These are phyloP conservation scores for Obba rivulosa DNA, from an alignment of 768 basidiomycete genomes.

Conservation along the genomic window DNA sequence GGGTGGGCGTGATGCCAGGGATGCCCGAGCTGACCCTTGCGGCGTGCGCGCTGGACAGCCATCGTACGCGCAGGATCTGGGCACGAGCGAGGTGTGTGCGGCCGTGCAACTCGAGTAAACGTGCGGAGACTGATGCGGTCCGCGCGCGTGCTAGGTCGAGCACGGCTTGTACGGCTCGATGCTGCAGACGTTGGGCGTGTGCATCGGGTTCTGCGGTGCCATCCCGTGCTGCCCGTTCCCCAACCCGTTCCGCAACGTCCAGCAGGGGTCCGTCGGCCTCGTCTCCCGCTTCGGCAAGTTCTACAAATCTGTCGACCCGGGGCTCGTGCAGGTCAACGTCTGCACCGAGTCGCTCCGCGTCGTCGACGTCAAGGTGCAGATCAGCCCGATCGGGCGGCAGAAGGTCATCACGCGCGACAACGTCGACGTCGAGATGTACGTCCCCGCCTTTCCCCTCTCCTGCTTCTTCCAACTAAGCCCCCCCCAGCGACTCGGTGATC, in stretches of 20 bases:
- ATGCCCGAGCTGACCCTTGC: background rate
- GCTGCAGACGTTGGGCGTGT: slow-evolving; percentile 62
- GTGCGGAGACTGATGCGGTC: background rate
- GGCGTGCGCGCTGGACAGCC: slow-evolving; percentile 55
- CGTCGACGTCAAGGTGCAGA: slow-evolving; percentile 96
- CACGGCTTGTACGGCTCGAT: slow-evolving; percentile 86
- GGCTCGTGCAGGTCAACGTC: slow-evolving; percentile 88
- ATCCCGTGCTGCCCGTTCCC: slow-evolving; percentile 81
- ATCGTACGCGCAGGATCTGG: slow-evolving; percentile 88
- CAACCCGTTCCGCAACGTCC: slow-evolving; percentile 81
- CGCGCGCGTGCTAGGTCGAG: slow-evolving; percentile 42
- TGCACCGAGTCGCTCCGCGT: slow-evolving; percentile 84
- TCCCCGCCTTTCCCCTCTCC: slow-evolving; percentile 8
- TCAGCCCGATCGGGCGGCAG: slow-evolving; percentile 81
- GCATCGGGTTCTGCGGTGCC: slow-evolving; percentile 67
- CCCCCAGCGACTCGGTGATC: slow-evolving; percentile 78
- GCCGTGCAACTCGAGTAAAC: background rate
- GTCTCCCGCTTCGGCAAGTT: slow-evolving; percentile 93
- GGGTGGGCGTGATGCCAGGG: slow-evolving; percentile 13
- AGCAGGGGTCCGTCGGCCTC: slow-evolving; percentile 89
- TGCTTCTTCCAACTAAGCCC: slow-evolving; percentile 8
- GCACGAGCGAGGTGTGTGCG: slow-evolving; percentile 47
- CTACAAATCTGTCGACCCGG: slow-evolving; percentile 94
- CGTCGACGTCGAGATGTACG: slow-evolving; percentile 89
- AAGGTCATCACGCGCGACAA: slow-evolving; percentile 94